phyloP scores from a whole-genome alignment of 2,329 filamentous ascomycete genomes.

The Talaromyces amestolkiae region DNA sequence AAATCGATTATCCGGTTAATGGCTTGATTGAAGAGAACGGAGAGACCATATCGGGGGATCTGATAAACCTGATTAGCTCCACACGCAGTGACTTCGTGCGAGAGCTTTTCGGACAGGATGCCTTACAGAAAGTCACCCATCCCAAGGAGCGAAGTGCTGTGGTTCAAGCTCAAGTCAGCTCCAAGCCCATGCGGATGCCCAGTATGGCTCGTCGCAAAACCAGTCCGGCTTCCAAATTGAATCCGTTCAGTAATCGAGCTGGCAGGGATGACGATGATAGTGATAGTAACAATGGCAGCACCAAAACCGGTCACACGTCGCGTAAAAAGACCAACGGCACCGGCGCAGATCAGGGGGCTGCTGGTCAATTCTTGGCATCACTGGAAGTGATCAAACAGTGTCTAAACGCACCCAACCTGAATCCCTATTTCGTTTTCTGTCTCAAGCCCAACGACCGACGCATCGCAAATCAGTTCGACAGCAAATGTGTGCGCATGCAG shows the following conservation, averaged over 20 bases:
- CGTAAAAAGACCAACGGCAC: constrained; percentile 41
- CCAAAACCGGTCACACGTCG: constrained; percentile 27
- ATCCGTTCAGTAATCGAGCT: constrained; percentile 28
- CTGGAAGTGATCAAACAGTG: constrained; percentile 89
- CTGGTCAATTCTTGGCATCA: constrained; percentile 85
- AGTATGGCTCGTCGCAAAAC: constrained; percentile 84
- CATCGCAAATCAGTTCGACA: constrained; percentile 98
- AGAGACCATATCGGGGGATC: constrained; percentile 89
- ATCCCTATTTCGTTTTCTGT: constrained; percentile 95
- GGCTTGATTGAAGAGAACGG: constrained; percentile 92
- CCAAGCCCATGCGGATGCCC: constrained; percentile 86
- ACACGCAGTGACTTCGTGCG: constrained; percentile 86
- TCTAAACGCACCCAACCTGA: constrained; percentile 75
- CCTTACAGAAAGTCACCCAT: constrained; percentile 86
- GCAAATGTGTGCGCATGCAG: constrained; percentile 93
- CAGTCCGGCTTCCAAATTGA: constrained; percentile 51
- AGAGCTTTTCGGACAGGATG: constrained; percentile 93
- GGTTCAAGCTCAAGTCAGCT: constrained; percentile 94
- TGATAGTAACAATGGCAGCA: constrained; percentile 35
- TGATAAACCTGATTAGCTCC: constrained; percentile 88
- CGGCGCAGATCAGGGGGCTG: constrained; percentile 70
- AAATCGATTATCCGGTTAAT: constrained; percentile 88
- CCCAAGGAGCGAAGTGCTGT: constrained; percentile 86
- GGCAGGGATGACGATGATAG: constrained; percentile 44
- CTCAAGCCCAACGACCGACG: constrained; percentile 94